Evolutionary conservation across 2,329 filamentous ascomycete genomes (phyloP).

Genomic region (Cercospora sp.): DNA sequence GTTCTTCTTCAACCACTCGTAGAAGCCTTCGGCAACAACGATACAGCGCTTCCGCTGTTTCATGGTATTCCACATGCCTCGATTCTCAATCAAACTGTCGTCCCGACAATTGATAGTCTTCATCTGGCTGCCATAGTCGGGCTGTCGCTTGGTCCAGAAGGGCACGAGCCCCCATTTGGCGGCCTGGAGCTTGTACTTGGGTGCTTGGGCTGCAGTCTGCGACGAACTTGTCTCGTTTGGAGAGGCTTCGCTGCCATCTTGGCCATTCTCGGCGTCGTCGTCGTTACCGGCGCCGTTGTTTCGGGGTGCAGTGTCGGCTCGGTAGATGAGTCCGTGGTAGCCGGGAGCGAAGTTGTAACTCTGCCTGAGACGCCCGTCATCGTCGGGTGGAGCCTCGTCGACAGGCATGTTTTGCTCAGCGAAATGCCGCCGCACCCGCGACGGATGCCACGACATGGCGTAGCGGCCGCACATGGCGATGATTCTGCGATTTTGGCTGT

Average conservation of each 20-base stretch:
- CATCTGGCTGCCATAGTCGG: slow-evolving; percentile 73
- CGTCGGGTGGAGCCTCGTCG: slow-evolving; percentile 67
- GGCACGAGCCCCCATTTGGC: slow-evolving; percentile 98
- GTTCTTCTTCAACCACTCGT: slow-evolving; percentile 87
- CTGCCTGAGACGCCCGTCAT: slow-evolving; percentile 70
- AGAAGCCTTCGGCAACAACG: slow-evolving; percentile 88
- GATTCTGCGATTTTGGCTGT: neutral
- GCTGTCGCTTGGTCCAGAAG: slow-evolving; percentile 85
- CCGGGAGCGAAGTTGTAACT: slow-evolving; percentile 94
- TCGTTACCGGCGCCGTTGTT: slow-evolving; percentile 49
- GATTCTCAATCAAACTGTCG: slow-evolving; percentile 73
- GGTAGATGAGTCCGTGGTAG: slow-evolving; percentile 80
- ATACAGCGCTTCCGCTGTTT: slow-evolving; percentile 87
- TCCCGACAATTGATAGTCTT: slow-evolving; percentile 95
- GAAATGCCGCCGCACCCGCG: slow-evolving; percentile 71
- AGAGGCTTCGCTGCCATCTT: slow-evolving; percentile 28
- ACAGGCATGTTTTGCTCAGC: slow-evolving; percentile 73
- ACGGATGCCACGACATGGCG: slow-evolving; percentile 61
- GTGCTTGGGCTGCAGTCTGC: slow-evolving; percentile 37
- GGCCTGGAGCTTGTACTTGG: slow-evolving; percentile 76
- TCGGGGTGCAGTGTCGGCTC: slow-evolving; percentile 67
- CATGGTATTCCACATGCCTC: slow-evolving; percentile 90
- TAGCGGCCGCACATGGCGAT: slow-evolving; percentile 68
- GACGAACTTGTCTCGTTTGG: slow-evolving; percentile 29
- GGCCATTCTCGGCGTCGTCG: slow-evolving; percentile 28